Base-by-base conservation (phyloP, 352 stramenopile genomes). In the Phytophthora crassamura region DNA sequence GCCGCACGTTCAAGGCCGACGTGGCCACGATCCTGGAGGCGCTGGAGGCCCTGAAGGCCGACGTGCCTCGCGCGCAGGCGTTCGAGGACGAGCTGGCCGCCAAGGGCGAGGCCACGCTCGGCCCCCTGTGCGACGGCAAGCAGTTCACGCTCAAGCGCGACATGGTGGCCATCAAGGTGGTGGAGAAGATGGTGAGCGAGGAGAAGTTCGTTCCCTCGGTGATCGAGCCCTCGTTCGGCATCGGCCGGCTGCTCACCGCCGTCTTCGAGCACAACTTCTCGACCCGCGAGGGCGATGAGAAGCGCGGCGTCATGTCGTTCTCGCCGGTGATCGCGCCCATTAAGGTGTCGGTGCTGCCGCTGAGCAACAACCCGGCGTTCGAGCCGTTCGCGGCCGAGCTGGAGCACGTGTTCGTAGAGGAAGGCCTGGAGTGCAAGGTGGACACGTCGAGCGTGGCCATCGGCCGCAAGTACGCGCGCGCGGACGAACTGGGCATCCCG, bases 241-340 rank as follows among this genome's bases (percentile, higher is more conserved):
- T 99, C 59, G 98, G 97, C 49, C 95, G 98, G 55, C 93, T 99
- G 59, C 77, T 99, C 33, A 99, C 99, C 61, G 97, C 97, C 15
- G 80, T 99, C 16, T 93, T 99, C 51, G 97, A 99, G 78, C 98
- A 99, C 88, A 98, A 93, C 53, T 99, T 99, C 71, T 99, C 96
- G 62, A 84, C 95, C 55, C 87, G 98, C 57, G 93, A 99, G 64
- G 90, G 84, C 47, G 97, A 99, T 66, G 97, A 99, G 65, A 97
- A 99, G 87, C 91, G 98, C 43, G 97, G 88, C 52, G 94, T 99
- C 49, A 99, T 99, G 95, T 86, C 82, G 65, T 99, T 99, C 84
- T 95, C 92, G 51, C 92, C 98, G 33, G 55, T 89, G 42, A 98
- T 99, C 45, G 98, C 98, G 38, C 98, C 98, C n/a, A 97, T 99